phyloP scores from a whole-genome alignment of 331 rosid genomes.

The Ulmus americana region DNA sequence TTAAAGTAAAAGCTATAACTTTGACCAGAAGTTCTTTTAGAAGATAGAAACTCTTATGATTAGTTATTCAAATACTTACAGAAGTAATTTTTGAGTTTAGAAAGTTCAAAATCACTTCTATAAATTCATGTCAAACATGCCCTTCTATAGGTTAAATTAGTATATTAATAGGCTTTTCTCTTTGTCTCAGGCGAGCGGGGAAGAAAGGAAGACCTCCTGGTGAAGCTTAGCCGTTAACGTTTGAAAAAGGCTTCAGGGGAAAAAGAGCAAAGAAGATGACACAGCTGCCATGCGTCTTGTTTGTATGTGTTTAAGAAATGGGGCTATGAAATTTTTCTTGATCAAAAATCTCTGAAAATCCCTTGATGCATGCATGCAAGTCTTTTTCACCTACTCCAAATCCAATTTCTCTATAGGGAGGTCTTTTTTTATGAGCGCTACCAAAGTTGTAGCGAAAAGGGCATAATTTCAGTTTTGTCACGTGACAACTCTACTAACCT shows the following conservation, averaged over 20 bases:
- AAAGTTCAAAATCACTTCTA: no score
- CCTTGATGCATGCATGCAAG: constrained; percentile 33
- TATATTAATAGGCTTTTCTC: background rate
- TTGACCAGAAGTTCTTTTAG: no score
- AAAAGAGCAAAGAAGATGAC: constrained; percentile 22
- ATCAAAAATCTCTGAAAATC: constrained; percentile 21
- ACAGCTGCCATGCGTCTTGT: constrained; percentile 1
- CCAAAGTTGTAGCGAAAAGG: no score
- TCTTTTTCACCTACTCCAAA: constrained; percentile 27
- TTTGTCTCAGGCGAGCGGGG: constrained; percentile 57
- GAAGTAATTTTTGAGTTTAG: no score
- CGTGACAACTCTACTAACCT: no score
- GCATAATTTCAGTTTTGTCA: no score
- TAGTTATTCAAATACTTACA: no score
- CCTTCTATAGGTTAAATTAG: no score
- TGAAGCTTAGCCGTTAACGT: constrained; percentile 30
- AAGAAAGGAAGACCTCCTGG: constrained; percentile 80
- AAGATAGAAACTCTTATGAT: no score
- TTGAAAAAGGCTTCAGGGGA: constrained; percentile 32
- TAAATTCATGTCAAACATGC: no score
- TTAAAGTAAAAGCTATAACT: no score
- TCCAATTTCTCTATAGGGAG: constrained; percentile 32
- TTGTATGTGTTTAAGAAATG: constrained; percentile 27
- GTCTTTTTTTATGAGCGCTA: background rate
- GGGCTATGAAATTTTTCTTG: constrained; percentile 23